Base-by-base conservation (phyloP, 331 rosid species). In the Dryas integrifolia region DNA sequence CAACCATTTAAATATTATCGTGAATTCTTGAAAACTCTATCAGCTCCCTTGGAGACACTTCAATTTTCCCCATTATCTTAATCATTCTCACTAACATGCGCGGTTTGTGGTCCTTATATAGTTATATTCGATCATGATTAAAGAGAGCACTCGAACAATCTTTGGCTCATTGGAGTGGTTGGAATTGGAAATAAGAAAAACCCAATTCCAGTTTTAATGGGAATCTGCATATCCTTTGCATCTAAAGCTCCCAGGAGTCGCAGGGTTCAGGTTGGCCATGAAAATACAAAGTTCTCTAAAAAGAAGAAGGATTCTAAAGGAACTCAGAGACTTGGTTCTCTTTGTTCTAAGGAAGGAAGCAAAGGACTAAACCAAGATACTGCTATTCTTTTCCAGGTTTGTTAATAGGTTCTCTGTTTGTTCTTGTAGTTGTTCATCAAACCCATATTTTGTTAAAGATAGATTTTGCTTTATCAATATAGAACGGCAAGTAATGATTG, bases 311-410 rank as follows among this genome's bases (percentile, higher is more conserved):
- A 57, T 48, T 41, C 60, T 46, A 46, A 15, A 24, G 82, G 71
- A 40, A 58, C 7, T 80, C 69, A 59, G 7, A 69, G 55, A 24
- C 76, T 70, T 26, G 75, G 77, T 14, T 88, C 92, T 67, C 77
- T 81, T 73, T 81, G 67, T 77, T 85, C 97, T 40, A 79, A 60
- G 46, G 81, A 68, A 67, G 97, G 95, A n/a, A 68, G 70, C 81
- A 88, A 86, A 84, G 90, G 95, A 13, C 56, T 84, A 53, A 91
- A 91, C 80, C 97, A 91, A 83, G 92, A 91, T 77, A 83, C 88
- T 68, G 95, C 89, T 46, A 79, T 88, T 65, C 78, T 83, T 68
- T 65, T 75, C 82, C 84, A 83, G 88, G 97, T 91, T 75, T 52
- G 76, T 58, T 65, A 6, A 6, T 30, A 30, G 35, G 35, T 30